Percentiles rank a stretch among this genome's conserved stretches.
These are phyloP conservation scores for Pyrenochaeta sp. DNA, from an alignment of 2,329 filamentous ascomycete species.

Conservation along the genomic window DNA sequence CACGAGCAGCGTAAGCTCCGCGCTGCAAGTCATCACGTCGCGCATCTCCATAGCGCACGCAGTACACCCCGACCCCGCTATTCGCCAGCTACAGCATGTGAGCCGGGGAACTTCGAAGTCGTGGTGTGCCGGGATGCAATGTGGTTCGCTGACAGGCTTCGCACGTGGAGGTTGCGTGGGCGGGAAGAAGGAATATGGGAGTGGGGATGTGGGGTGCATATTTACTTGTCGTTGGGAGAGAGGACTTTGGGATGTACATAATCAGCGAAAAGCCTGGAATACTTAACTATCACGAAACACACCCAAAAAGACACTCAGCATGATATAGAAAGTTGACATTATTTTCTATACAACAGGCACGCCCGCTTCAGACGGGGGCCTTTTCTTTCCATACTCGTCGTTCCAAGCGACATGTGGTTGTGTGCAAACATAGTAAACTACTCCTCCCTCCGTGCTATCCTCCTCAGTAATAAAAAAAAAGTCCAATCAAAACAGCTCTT, in stretches of 20 bases:
- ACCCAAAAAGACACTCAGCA: too few relatives aligned
- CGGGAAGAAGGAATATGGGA: slow-evolving; percentile 8
- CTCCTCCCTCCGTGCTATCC: slow-evolving; percentile 5
- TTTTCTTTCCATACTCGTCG: too few relatives aligned
- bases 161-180: slow-evolving; percentile 24
- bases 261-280: background rate
- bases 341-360: too few relatives aligned
- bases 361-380: too few relatives aligned
- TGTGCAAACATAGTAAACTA: background rate
- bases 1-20: background rate
- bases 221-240: too few relatives aligned
- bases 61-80: slow-evolving; percentile 1
- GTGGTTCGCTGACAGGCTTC: slow-evolving; percentile 23
- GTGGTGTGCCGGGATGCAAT: slow-evolving; percentile 20
- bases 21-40: slow-evolving; percentile 11
- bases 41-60: slow-evolving; percentile 7
- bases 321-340: background rate
- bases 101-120: background rate
- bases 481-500: slow-evolving; percentile 7
- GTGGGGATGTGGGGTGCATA: slow-evolving; percentile 18
- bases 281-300: background rate
- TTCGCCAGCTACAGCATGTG: background rate
- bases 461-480: slow-evolving; percentile 11
- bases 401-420: background rate
- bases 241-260: slow-evolving; percentile 7